Evolutionary conservation across 495 filamentous ascomycete genomes (phyloP).

Genomic region (Aspergillus coremiiformis): DNA sequence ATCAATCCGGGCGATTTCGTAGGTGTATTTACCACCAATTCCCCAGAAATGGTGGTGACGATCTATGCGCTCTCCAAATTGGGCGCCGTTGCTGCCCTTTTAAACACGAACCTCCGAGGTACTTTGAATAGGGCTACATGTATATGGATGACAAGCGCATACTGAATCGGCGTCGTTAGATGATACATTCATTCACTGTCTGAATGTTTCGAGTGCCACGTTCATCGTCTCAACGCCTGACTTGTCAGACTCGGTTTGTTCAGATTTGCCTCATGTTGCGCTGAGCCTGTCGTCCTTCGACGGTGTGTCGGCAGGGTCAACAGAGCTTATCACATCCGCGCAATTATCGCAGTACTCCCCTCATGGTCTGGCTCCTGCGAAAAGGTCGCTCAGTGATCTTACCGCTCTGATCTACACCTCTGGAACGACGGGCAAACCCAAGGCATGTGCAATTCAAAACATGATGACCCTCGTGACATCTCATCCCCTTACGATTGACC

Average conservation of each 20-base stretch:
- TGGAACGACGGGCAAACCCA: slow-evolving; percentile 87
- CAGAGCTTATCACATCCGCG: slow-evolving; percentile 35
- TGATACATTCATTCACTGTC: slow-evolving; percentile 69
- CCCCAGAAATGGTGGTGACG: slow-evolving; percentile 71
- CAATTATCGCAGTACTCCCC: slow-evolving; percentile 36
- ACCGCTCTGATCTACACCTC: slow-evolving; percentile 74
- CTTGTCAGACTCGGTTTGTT: slow-evolving; percentile 32
- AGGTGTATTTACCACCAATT: slow-evolving; percentile 55
- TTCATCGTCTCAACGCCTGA: slow-evolving; percentile 55
- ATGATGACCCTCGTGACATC: slow-evolving; percentile 42
- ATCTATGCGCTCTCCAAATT: slow-evolving; percentile 77
- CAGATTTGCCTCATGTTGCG: slow-evolving; percentile 32
- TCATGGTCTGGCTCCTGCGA: slow-evolving; percentile 25
- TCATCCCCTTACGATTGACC: slow-evolving; percentile 31
- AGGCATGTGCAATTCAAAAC: slow-evolving; percentile 71
- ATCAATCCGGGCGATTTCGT: slow-evolving; percentile 36
- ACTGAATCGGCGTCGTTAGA: slow-evolving; percentile 20
- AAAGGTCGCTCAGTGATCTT: slow-evolving; percentile 43
- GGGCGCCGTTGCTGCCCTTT: slow-evolving; percentile 77
- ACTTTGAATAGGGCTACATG: slow-evolving; percentile 21
- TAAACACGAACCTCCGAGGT: slow-evolving; percentile 84
- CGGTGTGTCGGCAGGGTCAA: slow-evolving; percentile 50
- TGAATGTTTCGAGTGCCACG: slow-evolving; percentile 60
- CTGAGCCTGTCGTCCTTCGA: slow-evolving; percentile 38
- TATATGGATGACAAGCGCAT: neutral